Percentiles rank a stretch among this genome's conserved stretches.
These are phyloP conservation scores for Mangifera indica DNA, from an alignment of 345 rosid genomes.

Conservation along the genomic window DNA sequence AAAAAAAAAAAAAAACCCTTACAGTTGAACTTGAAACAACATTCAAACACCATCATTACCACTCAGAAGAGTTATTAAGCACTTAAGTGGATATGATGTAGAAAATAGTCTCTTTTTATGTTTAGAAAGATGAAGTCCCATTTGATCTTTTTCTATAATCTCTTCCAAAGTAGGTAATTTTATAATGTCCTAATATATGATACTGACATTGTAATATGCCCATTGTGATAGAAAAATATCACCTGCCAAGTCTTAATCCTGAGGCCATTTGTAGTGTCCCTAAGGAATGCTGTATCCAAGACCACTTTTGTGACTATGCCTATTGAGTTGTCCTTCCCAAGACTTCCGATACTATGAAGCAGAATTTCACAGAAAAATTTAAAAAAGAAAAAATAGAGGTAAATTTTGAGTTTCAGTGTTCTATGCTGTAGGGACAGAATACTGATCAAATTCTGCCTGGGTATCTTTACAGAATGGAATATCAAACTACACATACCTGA, in stretches of 20 bases:
- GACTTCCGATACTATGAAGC: constrained; percentile 78
- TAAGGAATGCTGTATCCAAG: constrained; percentile 75
- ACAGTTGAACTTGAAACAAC: too few species aligned
- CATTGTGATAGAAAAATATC: constrained; percentile 12
- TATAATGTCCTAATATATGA: background rate
- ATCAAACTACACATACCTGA: constrained; percentile 51
- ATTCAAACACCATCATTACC: too few species aligned
- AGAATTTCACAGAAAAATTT: constrained; percentile 11
- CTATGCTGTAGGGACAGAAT: background rate
- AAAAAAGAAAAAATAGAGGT: background rate
- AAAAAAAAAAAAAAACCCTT: too few species aligned
- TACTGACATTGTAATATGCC: constrained; percentile 1
- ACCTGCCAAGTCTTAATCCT: constrained; percentile 99
- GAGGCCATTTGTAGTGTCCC: constrained; percentile 81
- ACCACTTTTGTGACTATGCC: constrained; percentile 81
- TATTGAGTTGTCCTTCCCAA: constrained; percentile 77
- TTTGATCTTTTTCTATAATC: too few species aligned
- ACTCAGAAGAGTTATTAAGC: too few species aligned
- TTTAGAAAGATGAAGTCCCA: too few species aligned
- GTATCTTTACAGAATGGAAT: background rate
- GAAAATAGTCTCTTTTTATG: too few species aligned
- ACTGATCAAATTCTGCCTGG: background rate
- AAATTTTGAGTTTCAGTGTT: constrained; percentile 1
- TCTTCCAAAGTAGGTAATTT: constrained; percentile 1
- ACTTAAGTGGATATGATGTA: too few species aligned